Evolutionary conservation across 768 basidiomycete species (phyloP), one percentile per base, ranked within the genome.

Genomic region (Mycena filopes): DNA sequence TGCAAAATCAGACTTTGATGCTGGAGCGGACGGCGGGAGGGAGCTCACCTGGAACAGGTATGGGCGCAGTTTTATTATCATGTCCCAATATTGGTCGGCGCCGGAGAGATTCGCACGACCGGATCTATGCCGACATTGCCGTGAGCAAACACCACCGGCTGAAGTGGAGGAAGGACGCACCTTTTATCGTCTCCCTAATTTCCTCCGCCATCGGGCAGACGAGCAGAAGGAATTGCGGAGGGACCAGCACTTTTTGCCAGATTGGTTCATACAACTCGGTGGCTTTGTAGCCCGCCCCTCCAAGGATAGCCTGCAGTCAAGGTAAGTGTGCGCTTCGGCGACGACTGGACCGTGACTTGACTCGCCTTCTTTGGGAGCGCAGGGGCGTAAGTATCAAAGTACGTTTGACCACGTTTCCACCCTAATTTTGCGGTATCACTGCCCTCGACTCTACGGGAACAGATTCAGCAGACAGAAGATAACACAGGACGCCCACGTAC

Each of bases 301-400:
- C 72, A 50, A 76, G 71, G 38, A 75, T 73, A n/a, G 72, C 75
- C 71, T n/a, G n/a, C n/a, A n/a, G n/a, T n/a, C n/a, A n/a, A n/a
- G n/a, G n/a, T n/a, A n/a, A n/a, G n/a, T n/a, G n/a, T 77, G 43
- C 25, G 4, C 16, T 11, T 25, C 3, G n/a, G 49, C n/a, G 26
- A 46, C 16, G 20, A 15, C 29, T 31, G 3, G 25, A 31, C n/a
- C 12, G 23, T 20, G 9, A 43, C 9, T 7, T 28, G 1, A 31
- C 6, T 13, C 42, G 29, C 54, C 25, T 26, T 43, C 41, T 58
- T 58, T n/a, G 56, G 56, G 9, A 58, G 21, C 5, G 46, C 56
- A 1, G 56, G 56, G 12, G 56, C 56, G 16, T 58, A 58, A 11
- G 56, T 58, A 26, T 58, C 56, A 33, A 58, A 38, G n/a, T 58